Base-by-base conservation (phyloP, 768 basidiomycete genomes). In the Phlegmacium glaucopus region DNA sequence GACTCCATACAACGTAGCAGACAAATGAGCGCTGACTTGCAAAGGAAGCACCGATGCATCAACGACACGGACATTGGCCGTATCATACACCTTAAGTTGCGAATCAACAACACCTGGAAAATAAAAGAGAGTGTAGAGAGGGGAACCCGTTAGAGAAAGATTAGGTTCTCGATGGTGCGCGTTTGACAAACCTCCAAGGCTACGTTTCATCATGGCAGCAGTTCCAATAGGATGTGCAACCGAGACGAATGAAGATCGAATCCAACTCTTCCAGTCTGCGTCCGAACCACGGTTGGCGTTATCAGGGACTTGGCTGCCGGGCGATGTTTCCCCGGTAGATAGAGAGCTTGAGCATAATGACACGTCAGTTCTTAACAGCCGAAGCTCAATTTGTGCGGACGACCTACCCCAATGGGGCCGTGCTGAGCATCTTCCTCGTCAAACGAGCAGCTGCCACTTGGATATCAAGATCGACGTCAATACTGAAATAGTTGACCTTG, bases 161-260 rank as follows among this genome's bases (percentile, higher is more conserved):
- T n/a, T n/a, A n/a, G n/a, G n/a, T n/a, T n/a, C n/a, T n/a, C n/a
- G n/a, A n/a, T n/a, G n/a, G n/a, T n/a, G n/a, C 38, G 9, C 13
- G 26, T 27, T 40, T 11, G 12, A 61, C 61, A 42, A 55, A 59
- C 74, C 71, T 26, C 71, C 71, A 15, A 72, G 62, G 29, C 51
- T 49, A 13, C 66, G 61, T 41, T 57, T 60, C 68, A 71, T 69
- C 66, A 74, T 69, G n/a, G 70, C 61, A n/a, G 66, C 70, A 5
- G 76, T 78, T 3, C 74, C 75, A 35, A 77, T 64, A 3, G 75
- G 76, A 57, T 80, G 78, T 9, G 69, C 68, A 35, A 78, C 77
- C 16, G 75, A 67, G n/a, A 60, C 49, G 56, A 69, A 79, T 11
- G 65, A 63, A 22, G 60, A 53, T 53, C 58, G 56, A 49, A 78